phyloP scores from a whole-genome alignment of 768 basidiomycete species.

The Dentipellis sp. region DNA sequence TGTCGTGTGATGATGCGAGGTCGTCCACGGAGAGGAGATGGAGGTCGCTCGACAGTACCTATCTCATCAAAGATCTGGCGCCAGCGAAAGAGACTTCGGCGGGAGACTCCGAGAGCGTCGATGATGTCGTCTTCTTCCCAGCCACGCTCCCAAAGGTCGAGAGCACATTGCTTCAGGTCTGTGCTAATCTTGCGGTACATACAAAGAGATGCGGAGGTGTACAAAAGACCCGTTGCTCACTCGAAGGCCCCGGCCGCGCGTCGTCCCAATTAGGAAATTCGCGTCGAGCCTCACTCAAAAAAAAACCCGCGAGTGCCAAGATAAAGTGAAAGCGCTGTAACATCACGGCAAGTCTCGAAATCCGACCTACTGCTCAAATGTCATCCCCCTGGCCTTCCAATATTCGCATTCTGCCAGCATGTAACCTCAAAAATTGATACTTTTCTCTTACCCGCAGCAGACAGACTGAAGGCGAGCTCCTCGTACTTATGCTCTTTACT shows the following conservation, averaged over 20 bases:
- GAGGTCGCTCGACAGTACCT: not conserved
- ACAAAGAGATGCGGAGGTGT: too few relatives aligned
- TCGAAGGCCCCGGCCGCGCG: not conserved
- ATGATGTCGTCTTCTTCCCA: not conserved
- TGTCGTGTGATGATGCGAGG: not conserved
- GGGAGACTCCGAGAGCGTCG: not conserved
- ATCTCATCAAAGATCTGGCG: not conserved
- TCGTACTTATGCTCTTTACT: too few relatives aligned
- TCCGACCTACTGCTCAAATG: too few relatives aligned
- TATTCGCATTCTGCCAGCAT: too few relatives aligned
- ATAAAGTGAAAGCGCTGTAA: not conserved
- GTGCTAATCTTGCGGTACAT: not conserved
- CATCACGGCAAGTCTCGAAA: too few relatives aligned
- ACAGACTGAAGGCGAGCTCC: too few relatives aligned
- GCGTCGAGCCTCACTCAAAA: not conserved
- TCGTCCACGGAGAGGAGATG: not conserved
- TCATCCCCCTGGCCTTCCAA: too few relatives aligned
- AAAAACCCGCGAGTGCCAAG: not conserved
- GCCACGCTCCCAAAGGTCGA: not conserved
- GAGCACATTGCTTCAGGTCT: not conserved
- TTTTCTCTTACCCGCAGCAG: too few relatives aligned
- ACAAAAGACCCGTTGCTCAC: too few relatives aligned
- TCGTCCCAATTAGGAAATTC: not conserved
- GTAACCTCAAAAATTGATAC: too few relatives aligned
- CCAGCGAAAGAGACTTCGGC: slow-evolving; percentile 1